These are phyloP conservation scores for Dalechampia spathulata DNA, from an alignment of 441 rosid genomes.

Conservation along the genomic window DNA sequence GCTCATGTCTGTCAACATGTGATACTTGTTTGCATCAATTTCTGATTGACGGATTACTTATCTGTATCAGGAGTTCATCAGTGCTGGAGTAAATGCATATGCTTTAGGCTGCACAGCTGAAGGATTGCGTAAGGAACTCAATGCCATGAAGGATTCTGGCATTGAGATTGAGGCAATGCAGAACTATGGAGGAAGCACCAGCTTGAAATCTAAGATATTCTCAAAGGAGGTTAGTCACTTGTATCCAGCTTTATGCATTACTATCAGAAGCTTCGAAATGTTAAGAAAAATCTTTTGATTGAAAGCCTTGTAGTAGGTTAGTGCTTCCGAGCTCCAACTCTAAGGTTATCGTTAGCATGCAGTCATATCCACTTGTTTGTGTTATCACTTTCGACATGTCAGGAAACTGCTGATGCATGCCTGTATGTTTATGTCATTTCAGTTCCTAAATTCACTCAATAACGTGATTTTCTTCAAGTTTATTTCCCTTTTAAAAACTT, in stretches of 20 bases:
- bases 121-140: constrained; percentile 69
- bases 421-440: neutral
- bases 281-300: neutral
- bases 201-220: constrained; percentile 52
- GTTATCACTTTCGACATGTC: neutral
- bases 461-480: neutral
- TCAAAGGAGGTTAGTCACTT: constrained; percentile 45
- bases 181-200: constrained; percentile 56
- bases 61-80: constrained; percentile 61
- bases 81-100: constrained; percentile 84
- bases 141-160: constrained; percentile 61
- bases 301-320: neutral
- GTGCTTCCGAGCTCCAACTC: too few relatives aligned
- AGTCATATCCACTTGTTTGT: neutral
- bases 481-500: neutral
- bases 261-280: neutral
- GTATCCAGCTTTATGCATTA: neutral
- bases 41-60: constrained; percentile 8
- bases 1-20: constrained; percentile 9
- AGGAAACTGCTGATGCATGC: neutral
- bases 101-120: constrained; percentile 79
- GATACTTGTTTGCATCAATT: constrained; percentile 4
- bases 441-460: neutral
- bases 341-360: neutral
- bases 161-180: constrained; percentile 52